Evolutionary conservation across 2,329 filamentous ascomycete genomes (phyloP).

Genomic region (Xylogone sp.): DNA sequence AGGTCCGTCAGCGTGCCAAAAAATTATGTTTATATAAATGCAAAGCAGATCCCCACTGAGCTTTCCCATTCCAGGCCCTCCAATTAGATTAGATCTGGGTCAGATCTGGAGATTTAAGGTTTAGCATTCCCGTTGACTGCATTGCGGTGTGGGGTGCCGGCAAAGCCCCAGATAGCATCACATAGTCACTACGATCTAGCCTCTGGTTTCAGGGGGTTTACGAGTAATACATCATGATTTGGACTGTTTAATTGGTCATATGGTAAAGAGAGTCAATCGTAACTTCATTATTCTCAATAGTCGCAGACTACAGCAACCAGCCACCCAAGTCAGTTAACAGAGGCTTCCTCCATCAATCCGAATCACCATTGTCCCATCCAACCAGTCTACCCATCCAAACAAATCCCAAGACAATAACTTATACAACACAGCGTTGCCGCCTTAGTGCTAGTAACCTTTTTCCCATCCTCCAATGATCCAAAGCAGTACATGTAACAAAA

Average conservation of each 20-base stretch:
- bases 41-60: background rate
- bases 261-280: background rate
- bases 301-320: background rate
- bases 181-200: too few species aligned
- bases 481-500: slow-evolving; percentile 3
- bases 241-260: background rate
- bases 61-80: background rate
- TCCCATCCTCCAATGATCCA: slow-evolving; percentile 1
- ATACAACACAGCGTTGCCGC: background rate
- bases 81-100: background rate
- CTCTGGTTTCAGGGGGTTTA: too few species aligned
- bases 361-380: too few species aligned
- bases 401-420: background rate
- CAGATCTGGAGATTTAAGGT: background rate
- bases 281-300: background rate
- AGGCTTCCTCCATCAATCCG: background rate
- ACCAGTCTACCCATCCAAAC: slow-evolving; percentile 1
- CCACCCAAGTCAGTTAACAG: background rate
- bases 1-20: too few species aligned
- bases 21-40: too few species aligned
- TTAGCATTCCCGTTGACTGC: background rate
- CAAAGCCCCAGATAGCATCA: background rate
- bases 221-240: too few species aligned
- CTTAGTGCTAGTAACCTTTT: slow-evolving; percentile 1
- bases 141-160: background rate